Percentiles rank a stretch among this genome's conserved stretches.
Conservation (phyloP, 78 protist genomes). For the Dictyostelium capitatum region DNA sequence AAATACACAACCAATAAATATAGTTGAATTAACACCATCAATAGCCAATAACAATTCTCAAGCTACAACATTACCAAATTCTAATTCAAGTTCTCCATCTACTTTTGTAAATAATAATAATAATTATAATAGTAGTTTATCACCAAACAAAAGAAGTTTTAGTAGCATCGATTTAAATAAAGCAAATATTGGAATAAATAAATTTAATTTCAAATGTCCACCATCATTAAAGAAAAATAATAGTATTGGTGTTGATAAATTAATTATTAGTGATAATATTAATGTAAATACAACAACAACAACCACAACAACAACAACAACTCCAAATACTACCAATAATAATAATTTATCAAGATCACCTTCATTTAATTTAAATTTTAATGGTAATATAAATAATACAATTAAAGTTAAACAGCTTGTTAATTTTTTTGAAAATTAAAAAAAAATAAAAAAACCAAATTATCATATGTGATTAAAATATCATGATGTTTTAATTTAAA, state of each 20-base stretch:
- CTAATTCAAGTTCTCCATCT: neutral
- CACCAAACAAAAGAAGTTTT: conserved; percentile 24
- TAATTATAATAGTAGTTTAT: neutral
- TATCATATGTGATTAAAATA: neutral
- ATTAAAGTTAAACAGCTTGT: neutral
- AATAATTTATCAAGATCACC: conserved; percentile 9
- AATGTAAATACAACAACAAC: neutral
- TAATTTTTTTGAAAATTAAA: conserved; percentile 5
- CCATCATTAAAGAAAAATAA: neutral
- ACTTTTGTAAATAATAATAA: neutral
- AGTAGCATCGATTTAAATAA: conserved; percentile 15
- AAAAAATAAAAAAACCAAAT: neutral
- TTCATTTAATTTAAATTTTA: neutral
- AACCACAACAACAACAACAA: neutral
- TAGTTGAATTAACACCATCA: neutral
- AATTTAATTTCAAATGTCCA: no score
- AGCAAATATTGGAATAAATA: neutral
- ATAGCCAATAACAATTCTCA: neutral
- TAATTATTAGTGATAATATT: neutral
- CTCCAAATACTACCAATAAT: neutral
- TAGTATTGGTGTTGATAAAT: neutral
- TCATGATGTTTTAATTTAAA: neutral
- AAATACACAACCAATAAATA: neutral
- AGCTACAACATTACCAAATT: neutral
- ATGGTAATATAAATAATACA: neutral